Percentiles rank a stretch among this genome's conserved stretches.
phyloP scores from a whole-genome alignment of 2,329 filamentous ascomycete genomes.

The Didymella arachidicola region DNA sequence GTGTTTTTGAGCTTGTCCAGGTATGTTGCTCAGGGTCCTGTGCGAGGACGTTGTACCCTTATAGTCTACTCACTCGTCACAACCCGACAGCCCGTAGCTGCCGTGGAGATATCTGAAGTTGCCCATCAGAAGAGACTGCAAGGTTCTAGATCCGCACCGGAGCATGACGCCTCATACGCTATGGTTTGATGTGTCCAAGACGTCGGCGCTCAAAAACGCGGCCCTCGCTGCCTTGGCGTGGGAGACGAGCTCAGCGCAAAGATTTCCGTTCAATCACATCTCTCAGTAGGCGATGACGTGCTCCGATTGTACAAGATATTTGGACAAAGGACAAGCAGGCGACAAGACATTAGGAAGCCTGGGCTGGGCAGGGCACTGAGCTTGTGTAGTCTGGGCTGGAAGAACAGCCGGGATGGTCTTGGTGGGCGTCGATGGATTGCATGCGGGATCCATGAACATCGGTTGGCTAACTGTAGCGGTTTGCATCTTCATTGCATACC shows the following conservation, averaged over 20 bases:
- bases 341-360: constrained; percentile 36
- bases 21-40: not conserved
- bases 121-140: constrained; percentile 25
- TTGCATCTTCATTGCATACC: constrained; percentile 9
- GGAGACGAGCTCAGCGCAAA: constrained; percentile 16
- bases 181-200: constrained; percentile 27
- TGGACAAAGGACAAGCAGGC: constrained; percentile 19
- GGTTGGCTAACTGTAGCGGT: constrained; percentile 19
- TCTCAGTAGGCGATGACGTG: constrained; percentile 29
- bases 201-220: constrained; percentile 24
- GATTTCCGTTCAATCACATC: constrained; percentile 34
- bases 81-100: constrained; percentile 1
- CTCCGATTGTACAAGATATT: constrained; percentile 25
- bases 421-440: constrained; percentile 27
- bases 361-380: constrained; percentile 33
- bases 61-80: constrained; percentile 12
- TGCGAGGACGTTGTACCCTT: constrained; percentile 15
- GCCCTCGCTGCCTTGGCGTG: constrained; percentile 34
- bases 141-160: constrained; percentile 31
- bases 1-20: not conserved
- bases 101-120: constrained; percentile 14
- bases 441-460: constrained; percentile 17
- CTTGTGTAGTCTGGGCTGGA: constrained; percentile 42
- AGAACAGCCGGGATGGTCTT: constrained; percentile 25
- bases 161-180: constrained; percentile 27